These are phyloP conservation scores for Aeschynomene evenia DNA, from an alignment of 306 rosid species.

Conservation along the genomic window DNA sequence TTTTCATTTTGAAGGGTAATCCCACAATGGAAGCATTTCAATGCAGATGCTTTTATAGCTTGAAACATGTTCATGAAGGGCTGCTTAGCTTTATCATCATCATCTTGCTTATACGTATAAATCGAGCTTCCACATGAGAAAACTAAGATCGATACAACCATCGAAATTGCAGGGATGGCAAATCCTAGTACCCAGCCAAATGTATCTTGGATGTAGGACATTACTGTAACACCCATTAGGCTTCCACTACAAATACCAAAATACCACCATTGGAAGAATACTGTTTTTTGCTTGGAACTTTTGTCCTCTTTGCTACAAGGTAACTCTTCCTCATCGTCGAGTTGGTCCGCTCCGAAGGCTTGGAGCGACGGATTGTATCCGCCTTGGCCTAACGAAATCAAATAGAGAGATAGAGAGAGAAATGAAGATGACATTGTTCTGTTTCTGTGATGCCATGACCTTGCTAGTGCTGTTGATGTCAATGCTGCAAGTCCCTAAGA, in stretches of 20 bases:
- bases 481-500: constrained; percentile 80
- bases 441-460: constrained; percentile 53
- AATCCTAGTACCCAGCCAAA: constrained; percentile 91
- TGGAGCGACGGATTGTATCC: constrained; percentile 92
- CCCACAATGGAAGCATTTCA: constrained; percentile 50
- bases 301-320: constrained; percentile 56
- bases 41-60: constrained; percentile 50
- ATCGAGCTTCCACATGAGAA: constrained; percentile 69
- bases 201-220: constrained; percentile 93
- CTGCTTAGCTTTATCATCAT: constrained; percentile 19
- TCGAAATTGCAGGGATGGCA: constrained; percentile 75
- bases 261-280: constrained; percentile 88
- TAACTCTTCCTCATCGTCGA: constrained; percentile 65
- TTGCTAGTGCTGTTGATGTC: constrained; percentile 68
- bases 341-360: constrained; percentile 91
- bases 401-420: constrained; percentile 68
- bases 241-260: constrained; percentile 87
- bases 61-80: constrained; percentile 38
- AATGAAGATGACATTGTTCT: constrained; percentile 58
- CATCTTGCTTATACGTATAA: constrained; percentile 51
- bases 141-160: constrained; percentile 52
- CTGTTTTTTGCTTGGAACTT: constrained; percentile 46
- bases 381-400: constrained; percentile 85
- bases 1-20: constrained; percentile 45
- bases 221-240: constrained; percentile 75